phyloP scores from a whole-genome alignment of 176 grass and related monocot genomes.

The Eragrostis nindensis region DNA sequence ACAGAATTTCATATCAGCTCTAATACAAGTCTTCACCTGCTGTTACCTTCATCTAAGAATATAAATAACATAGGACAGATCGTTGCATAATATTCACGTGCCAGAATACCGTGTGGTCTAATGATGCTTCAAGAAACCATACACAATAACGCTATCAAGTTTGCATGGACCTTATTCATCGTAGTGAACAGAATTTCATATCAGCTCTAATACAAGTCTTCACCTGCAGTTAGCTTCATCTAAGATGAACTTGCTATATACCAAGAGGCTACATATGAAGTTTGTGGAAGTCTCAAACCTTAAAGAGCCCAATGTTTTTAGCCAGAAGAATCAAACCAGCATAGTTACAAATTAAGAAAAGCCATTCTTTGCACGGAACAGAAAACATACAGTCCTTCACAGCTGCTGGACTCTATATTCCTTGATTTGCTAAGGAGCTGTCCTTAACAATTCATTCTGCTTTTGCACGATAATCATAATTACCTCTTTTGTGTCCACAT shows the following conservation, averaged over 20 bases:
- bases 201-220: constrained; percentile 5
- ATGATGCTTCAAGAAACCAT: constrained; percentile 12
- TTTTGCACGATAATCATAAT: constrained; percentile 12
- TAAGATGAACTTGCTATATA: constrained; percentile 15
- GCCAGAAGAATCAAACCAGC: constrained; percentile 11
- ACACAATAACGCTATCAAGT: neutral
- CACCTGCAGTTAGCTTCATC: constrained; percentile 3
- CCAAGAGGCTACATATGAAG: constrained; percentile 32
- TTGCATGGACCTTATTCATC: neutral
- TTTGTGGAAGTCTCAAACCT: neutral
- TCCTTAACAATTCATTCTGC: neutral
- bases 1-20: neutral
- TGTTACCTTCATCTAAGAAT: no score
- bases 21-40: neutral
- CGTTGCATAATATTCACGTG: constrained; percentile 4
- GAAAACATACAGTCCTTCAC: constrained; percentile 28
- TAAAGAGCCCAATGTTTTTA: constrained; percentile 23
- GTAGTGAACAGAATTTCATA: neutral
- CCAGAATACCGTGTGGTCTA: neutral
- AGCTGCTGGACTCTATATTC: constrained; percentile 19
- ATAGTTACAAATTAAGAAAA: constrained; percentile 21
- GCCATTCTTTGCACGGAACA: constrained; percentile 18
- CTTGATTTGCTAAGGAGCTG: neutral
- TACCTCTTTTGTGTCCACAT: constrained; percentile 69
- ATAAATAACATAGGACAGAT: neutral